Evolutionary conservation across 192 early-diverging fungal genomes (phyloP).

Genomic region (Podila epicladia): DNA sequence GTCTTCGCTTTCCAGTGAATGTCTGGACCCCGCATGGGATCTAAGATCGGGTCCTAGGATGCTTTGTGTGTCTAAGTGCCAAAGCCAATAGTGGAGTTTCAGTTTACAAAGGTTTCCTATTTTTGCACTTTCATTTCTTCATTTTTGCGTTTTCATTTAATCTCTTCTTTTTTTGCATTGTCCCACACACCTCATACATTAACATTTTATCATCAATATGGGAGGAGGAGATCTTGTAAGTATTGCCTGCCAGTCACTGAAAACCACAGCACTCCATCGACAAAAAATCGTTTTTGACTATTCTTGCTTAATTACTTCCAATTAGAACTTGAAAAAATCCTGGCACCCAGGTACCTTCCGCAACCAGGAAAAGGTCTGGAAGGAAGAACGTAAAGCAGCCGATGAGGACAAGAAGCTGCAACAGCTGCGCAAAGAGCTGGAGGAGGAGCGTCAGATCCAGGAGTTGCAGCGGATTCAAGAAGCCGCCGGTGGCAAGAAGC

Average conservation of each 20-base stretch:
- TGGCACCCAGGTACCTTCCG: conserved; percentile 95
- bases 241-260: background rate
- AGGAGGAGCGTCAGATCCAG: conserved; percentile 89
- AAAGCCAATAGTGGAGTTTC: no score
- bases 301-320: background rate
- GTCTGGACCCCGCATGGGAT: no score
- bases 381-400: conserved; percentile 79
- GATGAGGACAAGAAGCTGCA: conserved; percentile 91
- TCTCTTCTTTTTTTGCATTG: background rate
- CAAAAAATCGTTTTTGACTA: background rate
- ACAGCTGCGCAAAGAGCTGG: conserved; percentile 89
- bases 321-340: conserved; percentile 92
- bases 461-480: conserved; percentile 86
- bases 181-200: background rate
- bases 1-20: no score
- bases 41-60: no score
- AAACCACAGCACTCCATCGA: background rate
- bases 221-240: conserved; percentile 62
- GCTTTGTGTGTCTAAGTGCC: no score
- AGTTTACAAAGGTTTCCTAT: no score
- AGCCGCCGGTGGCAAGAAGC: conserved; percentile 67
- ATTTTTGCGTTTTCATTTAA: background rate
- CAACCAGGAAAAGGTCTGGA: conserved; percentile 94
- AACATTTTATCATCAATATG: conserved; percentile 38
- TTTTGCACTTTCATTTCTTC: background rate